phyloP scores from a whole-genome alignment of 805 yeast genomes.

The Kluyveromyces lactis region DNA sequence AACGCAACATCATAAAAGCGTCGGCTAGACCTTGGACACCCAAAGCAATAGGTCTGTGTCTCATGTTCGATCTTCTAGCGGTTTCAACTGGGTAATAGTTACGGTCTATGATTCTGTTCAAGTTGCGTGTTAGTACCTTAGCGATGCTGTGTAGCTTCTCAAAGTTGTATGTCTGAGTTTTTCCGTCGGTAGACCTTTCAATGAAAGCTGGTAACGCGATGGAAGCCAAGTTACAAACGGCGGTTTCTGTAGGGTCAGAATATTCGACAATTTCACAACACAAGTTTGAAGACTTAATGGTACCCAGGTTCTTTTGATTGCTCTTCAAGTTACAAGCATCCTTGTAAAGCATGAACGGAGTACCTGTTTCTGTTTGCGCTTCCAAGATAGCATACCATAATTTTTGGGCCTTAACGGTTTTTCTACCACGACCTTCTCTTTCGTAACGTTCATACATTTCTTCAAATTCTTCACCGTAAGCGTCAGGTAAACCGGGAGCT shows the following conservation, averaged over 20 bases:
- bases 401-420: constrained; percentile 74
- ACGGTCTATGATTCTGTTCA: constrained; percentile 77
- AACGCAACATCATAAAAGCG: constrained; percentile 64
- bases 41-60: constrained; percentile 88
- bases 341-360: constrained; percentile 89
- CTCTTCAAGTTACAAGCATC: constrained; percentile 84
- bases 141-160: constrained; percentile 63
- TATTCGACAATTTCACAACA: constrained; percentile 94
- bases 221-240: constrained; percentile 93
- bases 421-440: constrained; percentile 52
- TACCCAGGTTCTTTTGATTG: constrained; percentile 88
- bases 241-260: constrained; percentile 85
- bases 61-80: constrained; percentile 67
- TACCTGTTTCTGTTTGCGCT: constrained; percentile 94
- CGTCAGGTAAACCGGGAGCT: constrained; percentile 78
- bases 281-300: constrained; percentile 85
- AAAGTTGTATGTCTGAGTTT: constrained; percentile 56
- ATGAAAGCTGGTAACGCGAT: constrained; percentile 79
- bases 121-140: constrained; percentile 69
- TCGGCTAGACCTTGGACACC: constrained; percentile 99
- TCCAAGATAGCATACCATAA: constrained; percentile 85
- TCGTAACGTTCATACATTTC: constrained; percentile 67
- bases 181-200: constrained; percentile 36
- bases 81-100: constrained; percentile 77
- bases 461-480: constrained; percentile 78